Conservation (phyloP, 2,329 filamentous ascomycete genomes). For the Trichoderma sp. region DNA sequence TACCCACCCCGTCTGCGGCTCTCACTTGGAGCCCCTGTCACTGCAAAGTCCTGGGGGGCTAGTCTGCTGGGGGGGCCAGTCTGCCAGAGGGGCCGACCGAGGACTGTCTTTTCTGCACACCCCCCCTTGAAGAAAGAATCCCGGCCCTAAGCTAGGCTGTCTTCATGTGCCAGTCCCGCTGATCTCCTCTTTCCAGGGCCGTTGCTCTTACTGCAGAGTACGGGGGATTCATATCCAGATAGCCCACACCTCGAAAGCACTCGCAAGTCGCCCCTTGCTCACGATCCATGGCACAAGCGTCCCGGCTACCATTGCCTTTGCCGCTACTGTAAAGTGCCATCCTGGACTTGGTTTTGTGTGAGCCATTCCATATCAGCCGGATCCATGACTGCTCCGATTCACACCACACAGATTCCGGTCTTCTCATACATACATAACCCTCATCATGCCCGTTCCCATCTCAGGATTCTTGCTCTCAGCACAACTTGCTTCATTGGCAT, state of each 20-base stretch:
- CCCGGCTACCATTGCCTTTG: slow-evolving; percentile 18
- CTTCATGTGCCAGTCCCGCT: slow-evolving; percentile 21
- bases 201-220: slow-evolving; percentile 18
- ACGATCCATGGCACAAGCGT: slow-evolving; percentile 20
- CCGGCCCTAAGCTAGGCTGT: slow-evolving; percentile 15
- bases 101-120: slow-evolving; percentile 6
- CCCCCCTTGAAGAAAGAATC: slow-evolving; percentile 10
- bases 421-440: slow-evolving; percentile 28
- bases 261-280: slow-evolving; percentile 14
- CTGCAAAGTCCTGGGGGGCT: slow-evolving; percentile 14
- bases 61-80: not conserved
- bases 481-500: slow-evolving; percentile 15
- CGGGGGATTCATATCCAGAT: slow-evolving; percentile 19
- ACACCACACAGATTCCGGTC: slow-evolving; percentile 17
- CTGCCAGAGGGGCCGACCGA: slow-evolving; percentile 4
- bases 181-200: slow-evolving; percentile 19
- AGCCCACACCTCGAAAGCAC: slow-evolving; percentile 17
- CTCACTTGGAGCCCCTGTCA: slow-evolving; percentile 17
- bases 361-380: slow-evolving; percentile 20
- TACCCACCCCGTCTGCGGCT: slow-evolving; percentile 18
- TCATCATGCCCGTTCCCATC: slow-evolving; percentile 22
- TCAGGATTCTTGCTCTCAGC: slow-evolving; percentile 6
- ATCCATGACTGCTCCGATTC: slow-evolving; percentile 12
- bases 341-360: slow-evolving; percentile 11
- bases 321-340: slow-evolving; percentile 18